phyloP scores from a whole-genome alignment of 1,284 basidiomycete genomes.

The Ceratobasidium sp. region DNA sequence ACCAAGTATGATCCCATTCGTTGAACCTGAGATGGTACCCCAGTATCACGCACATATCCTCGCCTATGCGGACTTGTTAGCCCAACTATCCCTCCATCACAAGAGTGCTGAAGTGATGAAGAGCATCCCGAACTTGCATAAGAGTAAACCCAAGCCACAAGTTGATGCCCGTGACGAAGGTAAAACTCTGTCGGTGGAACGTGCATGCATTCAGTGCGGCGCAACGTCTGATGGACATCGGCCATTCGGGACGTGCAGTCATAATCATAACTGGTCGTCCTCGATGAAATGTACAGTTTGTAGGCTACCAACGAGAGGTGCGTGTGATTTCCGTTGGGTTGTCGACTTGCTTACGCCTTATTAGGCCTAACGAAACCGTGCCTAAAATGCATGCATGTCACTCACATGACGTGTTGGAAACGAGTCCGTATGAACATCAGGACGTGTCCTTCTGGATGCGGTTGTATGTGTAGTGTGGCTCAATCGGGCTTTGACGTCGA shows the following conservation, averaged over 20 bases:
- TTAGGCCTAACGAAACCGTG: slow-evolving; percentile 39
- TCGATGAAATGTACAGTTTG: slow-evolving; percentile 40
- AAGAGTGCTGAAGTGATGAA: slow-evolving; percentile 37
- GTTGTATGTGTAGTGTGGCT: slow-evolving; percentile 35
- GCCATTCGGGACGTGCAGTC: slow-evolving; percentile 16
- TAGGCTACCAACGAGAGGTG: slow-evolving; percentile 38
- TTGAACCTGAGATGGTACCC: slow-evolving; percentile 13
- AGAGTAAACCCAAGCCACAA: slow-evolving; percentile 7
- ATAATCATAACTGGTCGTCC: slow-evolving; percentile 25
- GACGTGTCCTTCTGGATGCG: slow-evolving; percentile 41
- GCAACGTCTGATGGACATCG: slow-evolving; percentile 27
- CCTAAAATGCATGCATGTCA: slow-evolving; percentile 40
- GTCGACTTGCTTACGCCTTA: neutral
- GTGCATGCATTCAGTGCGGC: slow-evolving; percentile 1
- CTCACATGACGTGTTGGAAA: slow-evolving; percentile 40
- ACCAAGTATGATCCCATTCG: slow-evolving; percentile 35
- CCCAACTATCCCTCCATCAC: slow-evolving; percentile 33
- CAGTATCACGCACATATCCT: slow-evolving; percentile 37
- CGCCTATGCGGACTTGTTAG: slow-evolving; percentile 40
- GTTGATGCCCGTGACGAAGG: slow-evolving; percentile 25
- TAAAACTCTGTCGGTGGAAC: slow-evolving; percentile 2
- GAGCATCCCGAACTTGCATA: slow-evolving; percentile 24
- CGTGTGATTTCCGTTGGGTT: neutral
- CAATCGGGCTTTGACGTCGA: slow-evolving; percentile 7
- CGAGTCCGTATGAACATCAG: slow-evolving; percentile 20